Percentiles rank a stretch among this genome's conserved stretches.
Conservation (phyloP, 192 early-diverging fungal species). For the Powellomyces hirtus region DNA sequence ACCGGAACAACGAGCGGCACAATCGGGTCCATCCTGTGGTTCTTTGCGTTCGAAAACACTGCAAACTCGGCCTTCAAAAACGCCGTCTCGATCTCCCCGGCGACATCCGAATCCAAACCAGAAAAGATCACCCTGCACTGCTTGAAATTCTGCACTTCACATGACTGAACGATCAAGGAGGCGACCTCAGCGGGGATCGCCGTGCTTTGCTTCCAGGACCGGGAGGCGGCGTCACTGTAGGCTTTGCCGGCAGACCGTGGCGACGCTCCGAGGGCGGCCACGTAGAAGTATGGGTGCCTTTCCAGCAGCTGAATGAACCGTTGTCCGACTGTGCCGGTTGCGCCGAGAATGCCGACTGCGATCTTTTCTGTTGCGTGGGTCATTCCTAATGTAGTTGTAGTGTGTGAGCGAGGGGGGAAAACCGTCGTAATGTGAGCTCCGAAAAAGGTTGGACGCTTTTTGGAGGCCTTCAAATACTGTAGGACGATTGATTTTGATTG, state of each 20-base stretch:
- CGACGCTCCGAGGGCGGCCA: constrained; percentile 89
- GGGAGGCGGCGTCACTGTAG: constrained; percentile 71
- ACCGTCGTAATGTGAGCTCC: no score
- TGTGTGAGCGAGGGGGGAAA: no score
- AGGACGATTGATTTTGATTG: no score
- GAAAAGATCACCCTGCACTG: constrained; percentile 93
- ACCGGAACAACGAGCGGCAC: constrained; percentile 94
- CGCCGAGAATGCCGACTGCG: constrained; percentile 89
- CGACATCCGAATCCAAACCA: constrained; percentile 90
- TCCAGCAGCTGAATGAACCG: constrained; percentile 90
- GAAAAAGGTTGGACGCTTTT: no score
- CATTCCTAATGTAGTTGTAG: no score
- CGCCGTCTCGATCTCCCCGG: constrained; percentile 89
- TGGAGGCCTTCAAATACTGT: no score
- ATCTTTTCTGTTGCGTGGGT: no score
- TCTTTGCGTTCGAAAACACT: constrained; percentile 96
- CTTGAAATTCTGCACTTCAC: constrained; percentile 70
- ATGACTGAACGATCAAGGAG: constrained; percentile 61
- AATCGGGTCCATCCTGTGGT: constrained; percentile 84
- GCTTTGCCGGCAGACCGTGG: constrained; percentile 84
- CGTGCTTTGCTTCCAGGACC: constrained; percentile 83
- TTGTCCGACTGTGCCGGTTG: constrained; percentile 97
- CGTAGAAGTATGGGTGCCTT: constrained; percentile 79
- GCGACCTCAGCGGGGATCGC: constrained; percentile 65
- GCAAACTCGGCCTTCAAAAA: constrained; percentile 85